Base-by-base conservation (phyloP, 2,329 filamentous ascomycete species). In the Aspergillus awamori region DNA sequence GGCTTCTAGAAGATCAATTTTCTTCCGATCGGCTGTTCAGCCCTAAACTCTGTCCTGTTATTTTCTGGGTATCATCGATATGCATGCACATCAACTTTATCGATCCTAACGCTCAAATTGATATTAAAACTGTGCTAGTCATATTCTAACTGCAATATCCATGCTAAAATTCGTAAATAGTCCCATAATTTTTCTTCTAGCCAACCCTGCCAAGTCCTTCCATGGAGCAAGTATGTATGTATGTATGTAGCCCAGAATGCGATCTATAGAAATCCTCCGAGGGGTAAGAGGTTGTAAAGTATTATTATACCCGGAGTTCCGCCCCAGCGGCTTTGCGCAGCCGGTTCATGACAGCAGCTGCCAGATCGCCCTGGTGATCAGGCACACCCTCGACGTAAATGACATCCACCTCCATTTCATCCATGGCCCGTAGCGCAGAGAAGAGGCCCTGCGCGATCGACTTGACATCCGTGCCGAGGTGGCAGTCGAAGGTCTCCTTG, bases 351-450 rank as follows among this genome's bases (percentile, higher is more conserved):
- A 94, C 88, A 24, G 91, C 95, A 24, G 92, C 91, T 20, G 93
- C 92, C 68, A 95, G 89, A 73, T 95, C 91, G 33, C 90, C 88
- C 61, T 89, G 87, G 62, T 73, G 68, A 57, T 91, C 90, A 20
- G 81, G 77, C 60, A 97, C 90, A 2, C 94, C 94, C 75, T 99
- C 95, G 10, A 98, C 92, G 68, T 93, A 91, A 56, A 99, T 97
- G 20, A 90, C 83, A 72, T 95, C 88, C 4, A 92, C 92, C 30
- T 87, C 86, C 64, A 87, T 83, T 69, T 88, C 86, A 75, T 99
- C 95, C 64, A 99, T 84, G 67, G 93, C 91, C 57, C 95, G 84
- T 57, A 99, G 80, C 1, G 92, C 91, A 11, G 92, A 91, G 74
- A 99, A 99, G 13, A 99, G 81, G 0, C 91, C 91, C 68, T 93